Conservation (phyloP, 352 stramenopile genomes). For the Phytophthora uliginosa region DNA sequence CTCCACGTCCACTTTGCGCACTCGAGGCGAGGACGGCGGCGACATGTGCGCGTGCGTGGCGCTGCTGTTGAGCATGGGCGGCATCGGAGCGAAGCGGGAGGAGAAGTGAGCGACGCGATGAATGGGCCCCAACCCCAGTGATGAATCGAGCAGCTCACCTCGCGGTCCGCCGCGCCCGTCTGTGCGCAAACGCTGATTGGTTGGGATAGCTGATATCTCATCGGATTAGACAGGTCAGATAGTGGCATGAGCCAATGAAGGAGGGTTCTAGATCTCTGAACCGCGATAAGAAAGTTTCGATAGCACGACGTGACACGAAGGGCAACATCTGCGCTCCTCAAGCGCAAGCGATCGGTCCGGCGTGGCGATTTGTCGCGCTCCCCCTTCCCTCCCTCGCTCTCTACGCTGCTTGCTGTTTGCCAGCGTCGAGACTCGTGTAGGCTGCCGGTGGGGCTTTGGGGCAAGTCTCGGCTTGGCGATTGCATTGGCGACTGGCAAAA, state of each 20-base stretch:
- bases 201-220: background rate
- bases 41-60: conserved; percentile 25
- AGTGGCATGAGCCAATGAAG: background rate
- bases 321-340: background rate
- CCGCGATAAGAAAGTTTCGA: background rate
- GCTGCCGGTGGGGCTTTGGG: background rate
- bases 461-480: background rate
- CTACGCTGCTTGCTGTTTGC: conserved; percentile 1
- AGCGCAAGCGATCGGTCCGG: conserved; percentile 14
- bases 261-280: background rate
- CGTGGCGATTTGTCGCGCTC: conserved; percentile 28
- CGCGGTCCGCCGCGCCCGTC: conserved; percentile 3
- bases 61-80: conserved; percentile 46
- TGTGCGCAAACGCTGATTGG: background rate
- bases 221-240: background rate
- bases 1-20: conserved; percentile 21
- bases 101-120: conserved; percentile 6
- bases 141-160: conserved; percentile 16
- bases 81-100: conserved; percentile 9
- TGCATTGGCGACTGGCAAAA: conserved; percentile 24
- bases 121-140: background rate
- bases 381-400: conserved; percentile 6
- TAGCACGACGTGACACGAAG: background rate
- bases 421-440: background rate
- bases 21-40: conserved; percentile 27